Evolutionary conservation across 1,284 basidiomycete species (phyloP), one percentile per base, ranked within the genome.

Genomic region (Macrocystidia cucumis): DNA sequence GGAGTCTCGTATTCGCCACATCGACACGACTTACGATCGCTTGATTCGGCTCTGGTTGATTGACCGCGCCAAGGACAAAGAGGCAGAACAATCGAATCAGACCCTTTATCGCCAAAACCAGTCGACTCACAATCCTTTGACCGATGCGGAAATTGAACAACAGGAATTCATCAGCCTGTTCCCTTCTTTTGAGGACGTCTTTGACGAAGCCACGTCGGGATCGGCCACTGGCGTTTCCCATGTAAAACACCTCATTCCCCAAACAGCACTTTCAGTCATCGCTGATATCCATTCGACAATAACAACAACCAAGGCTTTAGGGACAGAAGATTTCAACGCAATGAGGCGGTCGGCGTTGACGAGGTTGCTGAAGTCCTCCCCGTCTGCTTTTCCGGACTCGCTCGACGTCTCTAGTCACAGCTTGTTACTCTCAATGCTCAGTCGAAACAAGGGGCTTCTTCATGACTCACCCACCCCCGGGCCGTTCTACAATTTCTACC

Each of bases 131-230:
- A 66, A 73, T 18, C 69, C 72, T 17, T 59, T 72, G 7, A 72
- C 72, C 8, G 93, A 92, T 42, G 76, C 76, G 7, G 85, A 88
- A 45, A 51, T 71, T 23, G 87, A 95, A 50, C 87, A 87, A 54
- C 67, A 70, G 41, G 93, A 97, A 50, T 90, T 96, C 53, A 61
- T 76, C 16, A 59, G 71, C 2, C 57, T 96, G 30, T 97, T 98
- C 59, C 91, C 93, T 2, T 76, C 79, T 13, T 97, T 84, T 50
- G 83, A 82, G 29, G 72, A 83, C 37, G 69, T 70, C 16, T 57
- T 83, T 8, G 19, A 30, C 19, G 61, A 68, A 14, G 44, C 48
- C 12, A 48, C 54, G 16, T 4, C 37, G n/a, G n/a, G n/a, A n/a
- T n/a, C n/a, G n/a, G n/a, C n/a, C n/a, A n/a, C n/a, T n/a, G n/a